These are phyloP conservation scores for Fallopia convolvulus DNA, from an alignment of 148 eudicot genomes.

Conservation along the genomic window DNA sequence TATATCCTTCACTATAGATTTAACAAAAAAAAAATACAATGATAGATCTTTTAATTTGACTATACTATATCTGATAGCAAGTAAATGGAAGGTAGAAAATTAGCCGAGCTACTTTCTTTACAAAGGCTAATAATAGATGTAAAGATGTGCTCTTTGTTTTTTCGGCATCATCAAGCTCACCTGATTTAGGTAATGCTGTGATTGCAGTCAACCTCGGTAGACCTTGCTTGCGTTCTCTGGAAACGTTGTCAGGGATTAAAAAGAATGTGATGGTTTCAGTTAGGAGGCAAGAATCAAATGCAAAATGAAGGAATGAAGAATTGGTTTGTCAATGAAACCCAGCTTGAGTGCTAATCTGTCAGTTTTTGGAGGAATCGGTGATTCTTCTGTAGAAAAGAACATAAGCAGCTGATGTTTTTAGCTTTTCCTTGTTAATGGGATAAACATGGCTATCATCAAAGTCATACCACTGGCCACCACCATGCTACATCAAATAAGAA, in stretches of 20 bases:
- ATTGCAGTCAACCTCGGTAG: background rate
- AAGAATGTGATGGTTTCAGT: background rate
- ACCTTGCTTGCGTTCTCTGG: background rate
- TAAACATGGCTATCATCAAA: constrained; percentile 76
- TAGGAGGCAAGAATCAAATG: background rate
- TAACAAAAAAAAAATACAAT: background rate
- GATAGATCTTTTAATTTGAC: background rate
- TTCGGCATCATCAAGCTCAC: background rate
- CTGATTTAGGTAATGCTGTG: constrained; percentile 11
- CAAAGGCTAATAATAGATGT: background rate
- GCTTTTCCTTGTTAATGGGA: constrained; percentile 60
- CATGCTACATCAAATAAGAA: constrained; percentile 44
- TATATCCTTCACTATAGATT: background rate
- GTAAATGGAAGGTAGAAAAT: constrained; percentile 2
- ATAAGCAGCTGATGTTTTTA: constrained; percentile 88
- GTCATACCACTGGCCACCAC: constrained; percentile 77
- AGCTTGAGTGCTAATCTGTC: background rate
- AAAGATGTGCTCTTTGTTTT: background rate
- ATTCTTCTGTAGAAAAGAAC: constrained; percentile 85
- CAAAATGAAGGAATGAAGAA: background rate
- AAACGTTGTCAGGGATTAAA: background rate
- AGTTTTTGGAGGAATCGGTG: constrained; percentile 29
- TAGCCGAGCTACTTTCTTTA: constrained; percentile 5
- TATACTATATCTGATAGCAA: background rate
- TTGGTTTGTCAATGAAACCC: constrained; percentile 6